Conservation (phyloP, 305 asterid species). For the Fraxinus greggii region DNA sequence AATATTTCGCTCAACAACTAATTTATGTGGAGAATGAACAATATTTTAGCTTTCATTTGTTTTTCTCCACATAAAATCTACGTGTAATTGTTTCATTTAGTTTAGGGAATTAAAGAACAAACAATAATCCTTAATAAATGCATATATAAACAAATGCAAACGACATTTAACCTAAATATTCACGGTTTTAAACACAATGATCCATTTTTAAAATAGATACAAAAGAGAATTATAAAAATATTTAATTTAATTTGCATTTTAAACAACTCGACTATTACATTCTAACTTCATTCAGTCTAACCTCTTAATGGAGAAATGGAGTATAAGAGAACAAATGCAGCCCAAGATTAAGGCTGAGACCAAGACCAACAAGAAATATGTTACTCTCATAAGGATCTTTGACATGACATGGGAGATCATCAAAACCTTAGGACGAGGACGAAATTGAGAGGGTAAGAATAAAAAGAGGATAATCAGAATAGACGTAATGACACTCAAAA, state of each 20-base stretch:
- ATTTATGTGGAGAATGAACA: not conserved
- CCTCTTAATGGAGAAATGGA: not conserved
- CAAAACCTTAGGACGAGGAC: not conserved
- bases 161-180: slow-evolving; percentile 8
- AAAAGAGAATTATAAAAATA: not conserved
- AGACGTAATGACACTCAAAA: not conserved
- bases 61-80: slow-evolving; percentile 28
- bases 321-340: not conserved
- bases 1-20: not conserved
- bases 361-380: not conserved
- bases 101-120: not conserved
- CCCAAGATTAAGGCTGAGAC: not conserved
- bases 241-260: not conserved
- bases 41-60: slow-evolving; percentile 14
- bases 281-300: not conserved
- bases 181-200: not conserved
- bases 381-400: not conserved
- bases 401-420: not conserved
- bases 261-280: not conserved
- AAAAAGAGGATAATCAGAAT: not conserved
- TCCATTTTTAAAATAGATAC: not conserved
- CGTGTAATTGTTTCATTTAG: not conserved
- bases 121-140: not conserved
- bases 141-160: slow-evolving; percentile 5
- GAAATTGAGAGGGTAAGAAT: not conserved